Conservation (phyloP, 2,329 filamentous ascomycete species). For the Fusarium sterilihyphosum region DNA sequence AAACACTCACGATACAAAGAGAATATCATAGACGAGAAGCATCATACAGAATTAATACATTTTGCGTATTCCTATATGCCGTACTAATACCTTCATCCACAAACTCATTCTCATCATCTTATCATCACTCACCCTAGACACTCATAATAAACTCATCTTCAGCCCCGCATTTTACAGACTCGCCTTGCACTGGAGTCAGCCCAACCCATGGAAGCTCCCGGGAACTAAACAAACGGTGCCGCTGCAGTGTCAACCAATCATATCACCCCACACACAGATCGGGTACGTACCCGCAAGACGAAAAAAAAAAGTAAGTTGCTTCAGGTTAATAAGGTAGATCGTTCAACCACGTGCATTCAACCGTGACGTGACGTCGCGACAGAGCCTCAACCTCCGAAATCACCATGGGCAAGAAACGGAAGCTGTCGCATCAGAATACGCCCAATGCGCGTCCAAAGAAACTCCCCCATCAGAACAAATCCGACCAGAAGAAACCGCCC, state of each 20-base stretch:
- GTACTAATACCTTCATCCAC: neutral
- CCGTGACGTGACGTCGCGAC: slow-evolving; percentile 16
- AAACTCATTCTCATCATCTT: neutral
- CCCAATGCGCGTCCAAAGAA: slow-evolving; percentile 33
- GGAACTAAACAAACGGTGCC: slow-evolving; percentile 41
- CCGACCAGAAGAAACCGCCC: slow-evolving; percentile 31
- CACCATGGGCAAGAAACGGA: slow-evolving; percentile 56
- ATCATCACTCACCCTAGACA: slow-evolving; percentile 18
- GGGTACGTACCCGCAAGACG: slow-evolving; percentile 5
- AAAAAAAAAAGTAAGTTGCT: neutral
- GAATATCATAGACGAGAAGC: neutral
- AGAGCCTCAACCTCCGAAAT: slow-evolving; percentile 1
- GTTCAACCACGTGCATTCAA: slow-evolving; percentile 10
- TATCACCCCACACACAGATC: neutral
- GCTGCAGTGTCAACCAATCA: slow-evolving; percentile 33
- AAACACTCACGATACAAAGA: neutral
- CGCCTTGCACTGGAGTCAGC: slow-evolving; percentile 19
- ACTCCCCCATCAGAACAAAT: slow-evolving; percentile 26
- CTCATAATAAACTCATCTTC: neutral
- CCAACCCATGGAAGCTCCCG: slow-evolving; percentile 38
- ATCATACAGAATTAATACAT: too few species aligned
- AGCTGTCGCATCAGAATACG: slow-evolving; percentile 47
- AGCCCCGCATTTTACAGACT: slow-evolving; percentile 38
- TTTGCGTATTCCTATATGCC: neutral
- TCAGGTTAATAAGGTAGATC: neutral